Conservation (phyloP, 129 eudicot genomes). For the Lonicera japonica region DNA sequence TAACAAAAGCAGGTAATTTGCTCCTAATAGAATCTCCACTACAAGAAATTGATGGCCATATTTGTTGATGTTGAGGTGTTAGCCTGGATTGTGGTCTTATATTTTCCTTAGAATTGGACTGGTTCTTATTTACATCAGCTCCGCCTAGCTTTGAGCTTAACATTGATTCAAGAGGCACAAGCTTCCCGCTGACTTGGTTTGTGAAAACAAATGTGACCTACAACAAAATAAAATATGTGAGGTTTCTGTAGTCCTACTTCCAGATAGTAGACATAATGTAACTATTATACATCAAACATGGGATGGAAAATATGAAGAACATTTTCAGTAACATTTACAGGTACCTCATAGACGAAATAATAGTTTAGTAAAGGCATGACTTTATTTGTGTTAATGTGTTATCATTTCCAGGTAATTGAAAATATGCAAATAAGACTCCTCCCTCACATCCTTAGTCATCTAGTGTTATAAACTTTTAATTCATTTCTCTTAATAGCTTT, state of each 20-base stretch:
- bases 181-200: conserved; percentile 91
- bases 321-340: neutral
- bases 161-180: conserved; percentile 77
- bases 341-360: too few relatives aligned
- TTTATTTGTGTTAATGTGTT: too few relatives aligned
- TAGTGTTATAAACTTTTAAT: too few relatives aligned
- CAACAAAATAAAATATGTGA: conserved; percentile 9
- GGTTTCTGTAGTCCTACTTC: conserved; percentile 3
- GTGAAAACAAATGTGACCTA: conserved; percentile 93
- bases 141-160: conserved; percentile 31
- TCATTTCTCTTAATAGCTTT: too few relatives aligned
- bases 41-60: conserved; percentile 30
- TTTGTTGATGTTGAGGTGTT: conserved; percentile 28
- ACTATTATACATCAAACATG: neutral
- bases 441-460: too few relatives aligned
- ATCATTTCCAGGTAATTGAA: too few relatives aligned
- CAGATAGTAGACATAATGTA: neutral
- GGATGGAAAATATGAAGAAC: neutral
- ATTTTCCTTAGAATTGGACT: conserved; percentile 23
- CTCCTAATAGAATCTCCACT: conserved; percentile 24
- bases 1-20: conserved; percentile 31
- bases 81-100: conserved; percentile 11
- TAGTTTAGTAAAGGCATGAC: too few relatives aligned
- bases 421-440: too few relatives aligned
- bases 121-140: conserved; percentile 10